Evolutionary conservation across 768 basidiomycete species (phyloP), one percentile per base, ranked within the genome.

Genomic region (Lanmaoa pseudosensibilis): DNA sequence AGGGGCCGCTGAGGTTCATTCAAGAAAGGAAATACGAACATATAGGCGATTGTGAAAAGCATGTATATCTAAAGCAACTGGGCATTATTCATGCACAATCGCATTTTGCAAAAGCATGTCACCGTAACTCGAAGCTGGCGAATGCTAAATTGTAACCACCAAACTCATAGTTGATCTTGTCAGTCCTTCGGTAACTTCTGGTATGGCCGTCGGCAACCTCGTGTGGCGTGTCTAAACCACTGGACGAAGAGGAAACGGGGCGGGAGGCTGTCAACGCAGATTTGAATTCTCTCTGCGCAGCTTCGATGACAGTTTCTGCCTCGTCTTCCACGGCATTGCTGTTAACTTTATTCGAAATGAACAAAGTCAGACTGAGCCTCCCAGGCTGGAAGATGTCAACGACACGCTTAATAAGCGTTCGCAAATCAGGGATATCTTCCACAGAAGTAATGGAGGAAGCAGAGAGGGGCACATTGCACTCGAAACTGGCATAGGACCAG

Each of bases 81-180:
- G 63, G 65, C 38, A 69, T 61, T 58, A 54, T 58, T 53, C 48
- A 50, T 62, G 43, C 55, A 48, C 60, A 25, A 54, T 43, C 56
- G 36, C 52, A 41, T 46, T 59, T 52, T 37, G 52, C 45, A 55
- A 48, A 46, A 27, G 46, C 46, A 54, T 56, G 52, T 73, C 65
- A 75, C 59, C 73, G 72, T 66, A 78, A 68, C 73, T 92, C 89
- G 72, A 93, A 94, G 69, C 86, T 92, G 39, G 92, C 89, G 70
- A 93, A 94, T 16, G 92, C 92, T 58, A 94, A 78, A 70, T 92
- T 91, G 69, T 94, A 94, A 50, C 88, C 93, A 45, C 91, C 90
- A 69, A 98, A 94, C 72, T 96, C 94, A 77, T 99, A 99, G 71
- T 96, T 93, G 72, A 99, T 98, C 75, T 96, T 92, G 77, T 98